These are phyloP conservation scores for Wickerhamiella bombiphila DNA, from an alignment of 805 yeast species.

Conservation along the genomic window DNA sequence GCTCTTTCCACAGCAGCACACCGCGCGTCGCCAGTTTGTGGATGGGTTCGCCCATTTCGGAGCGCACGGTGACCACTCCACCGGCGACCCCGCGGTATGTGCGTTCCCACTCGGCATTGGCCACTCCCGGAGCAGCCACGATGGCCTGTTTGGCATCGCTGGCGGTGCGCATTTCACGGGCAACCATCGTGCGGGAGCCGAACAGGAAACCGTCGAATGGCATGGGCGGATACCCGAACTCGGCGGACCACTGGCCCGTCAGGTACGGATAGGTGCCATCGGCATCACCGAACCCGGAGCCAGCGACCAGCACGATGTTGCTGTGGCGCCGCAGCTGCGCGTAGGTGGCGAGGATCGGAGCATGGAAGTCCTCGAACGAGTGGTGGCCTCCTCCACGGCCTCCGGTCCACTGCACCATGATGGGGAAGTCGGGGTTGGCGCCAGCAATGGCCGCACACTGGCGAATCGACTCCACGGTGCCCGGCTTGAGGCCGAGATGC, in stretches of 20 bases:
- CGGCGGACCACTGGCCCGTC: conserved; percentile 91
- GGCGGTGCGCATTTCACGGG: conserved; percentile 90
- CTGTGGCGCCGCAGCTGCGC: conserved; percentile 81
- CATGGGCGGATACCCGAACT: conserved; percentile 90
- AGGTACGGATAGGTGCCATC: conserved; percentile 95
- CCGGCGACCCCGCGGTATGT: conserved; percentile 93
- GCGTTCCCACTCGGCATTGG: conserved; percentile 79
- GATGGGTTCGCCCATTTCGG: conserved; percentile 99
- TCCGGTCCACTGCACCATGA: conserved; percentile 98
- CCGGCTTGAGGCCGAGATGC: conserved; percentile 94
- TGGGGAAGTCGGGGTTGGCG: conserved; percentile 92
- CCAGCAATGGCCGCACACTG: conserved; percentile 83
- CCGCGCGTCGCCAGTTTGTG: conserved; percentile 98
- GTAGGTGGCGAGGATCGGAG: conserved; percentile 92
- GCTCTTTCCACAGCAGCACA: conserved; percentile 92
- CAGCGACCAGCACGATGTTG: conserved; percentile 84
- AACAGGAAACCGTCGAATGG: conserved; percentile 95
- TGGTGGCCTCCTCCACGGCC: conserved; percentile 99
- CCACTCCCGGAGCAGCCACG: conserved; percentile 80
- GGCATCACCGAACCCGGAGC: conserved; percentile 96
- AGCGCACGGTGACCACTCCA: conserved; percentile 88
- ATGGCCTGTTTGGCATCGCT: conserved; percentile 88
- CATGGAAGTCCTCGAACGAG: conserved; percentile 97
- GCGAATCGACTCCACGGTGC: conserved; percentile 83
- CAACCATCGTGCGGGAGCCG: conserved; percentile 95